phyloP scores from a whole-genome alignment of 202 grass and related monocot species.

The Cymbopogon flexuosus region DNA sequence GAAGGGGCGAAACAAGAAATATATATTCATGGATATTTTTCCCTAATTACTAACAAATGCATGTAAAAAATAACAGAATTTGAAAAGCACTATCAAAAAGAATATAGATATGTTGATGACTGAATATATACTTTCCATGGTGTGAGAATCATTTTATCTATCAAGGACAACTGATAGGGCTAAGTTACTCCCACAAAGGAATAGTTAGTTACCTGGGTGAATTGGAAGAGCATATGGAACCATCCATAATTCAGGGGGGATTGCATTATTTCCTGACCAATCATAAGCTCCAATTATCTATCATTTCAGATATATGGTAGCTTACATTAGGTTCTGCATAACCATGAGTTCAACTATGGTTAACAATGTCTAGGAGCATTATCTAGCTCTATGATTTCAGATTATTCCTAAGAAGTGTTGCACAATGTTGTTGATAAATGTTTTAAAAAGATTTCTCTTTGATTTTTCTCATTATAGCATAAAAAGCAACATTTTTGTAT shows the following conservation, averaged over 20 bases:
- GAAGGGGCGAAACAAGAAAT: no score
- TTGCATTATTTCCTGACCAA: slow-evolving; percentile 29
- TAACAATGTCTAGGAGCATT: neutral
- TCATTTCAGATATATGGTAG: neutral
- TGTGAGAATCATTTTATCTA: neutral
- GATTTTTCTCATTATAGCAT: neutral
- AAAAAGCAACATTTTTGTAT: neutral
- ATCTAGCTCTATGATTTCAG: neutral
- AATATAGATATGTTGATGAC: no score
- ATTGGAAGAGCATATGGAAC: slow-evolving; percentile 24
- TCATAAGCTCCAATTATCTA: slow-evolving; percentile 24
- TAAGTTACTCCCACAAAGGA: neutral
- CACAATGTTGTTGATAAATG: neutral
- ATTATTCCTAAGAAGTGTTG: no score
- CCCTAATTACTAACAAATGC: no score
- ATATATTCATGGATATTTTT: no score
- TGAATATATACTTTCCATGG: no score
- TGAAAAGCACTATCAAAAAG: no score
- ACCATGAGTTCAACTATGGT: neutral
- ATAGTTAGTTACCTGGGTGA: slow-evolving; percentile 22
- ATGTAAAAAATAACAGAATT: no score
- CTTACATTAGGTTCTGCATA: neutral
- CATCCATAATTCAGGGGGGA: slow-evolving; percentile 29
- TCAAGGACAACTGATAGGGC: neutral
- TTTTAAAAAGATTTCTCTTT: neutral